A percentile compares a stretch with the other conserved stretches of the same genome.
Evolutionary conservation across 2,329 filamentous ascomycete genomes (phyloP).

Genomic region (Ascochyta viciae-villosae): DNA sequence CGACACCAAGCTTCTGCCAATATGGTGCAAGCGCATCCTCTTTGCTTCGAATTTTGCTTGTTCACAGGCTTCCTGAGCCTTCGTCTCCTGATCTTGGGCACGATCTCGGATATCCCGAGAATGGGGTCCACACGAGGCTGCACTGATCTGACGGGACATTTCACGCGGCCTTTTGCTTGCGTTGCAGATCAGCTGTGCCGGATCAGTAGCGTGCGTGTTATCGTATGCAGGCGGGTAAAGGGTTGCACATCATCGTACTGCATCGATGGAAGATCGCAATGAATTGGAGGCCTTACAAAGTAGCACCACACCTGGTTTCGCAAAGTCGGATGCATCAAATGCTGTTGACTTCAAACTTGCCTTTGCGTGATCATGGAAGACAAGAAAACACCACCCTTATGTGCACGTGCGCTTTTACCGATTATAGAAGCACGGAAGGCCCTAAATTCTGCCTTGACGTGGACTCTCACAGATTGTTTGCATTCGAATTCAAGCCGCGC

Average conservation of each 20-base stretch:
- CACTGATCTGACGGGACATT: slow-evolving; percentile 10
- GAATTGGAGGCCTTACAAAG: not conserved
- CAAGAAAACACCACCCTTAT: not conserved
- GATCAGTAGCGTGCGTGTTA: slow-evolving; percentile 1
- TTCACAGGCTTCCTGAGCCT: not conserved
- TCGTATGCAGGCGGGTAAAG: not conserved
- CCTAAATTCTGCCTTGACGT: not conserved
- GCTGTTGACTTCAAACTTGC: not conserved
- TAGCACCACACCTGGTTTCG: not conserved
- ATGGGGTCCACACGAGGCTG: slow-evolving; percentile 2
- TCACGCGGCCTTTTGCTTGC: not conserved
- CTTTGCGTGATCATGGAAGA: not conserved
- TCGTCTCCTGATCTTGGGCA: slow-evolving; percentile 7
- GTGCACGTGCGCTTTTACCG: not conserved
- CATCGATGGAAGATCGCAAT: not conserved
- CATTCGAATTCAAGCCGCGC: not conserved
- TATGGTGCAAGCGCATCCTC: slow-evolving; percentile 5
- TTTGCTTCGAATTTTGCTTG: slow-evolving; percentile 14
- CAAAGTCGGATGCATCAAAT: not conserved
- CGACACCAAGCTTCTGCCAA: slow-evolving; percentile 31
- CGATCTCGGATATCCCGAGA: not conserved
- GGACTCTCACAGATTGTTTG: not conserved
- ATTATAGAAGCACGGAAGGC: not conserved
- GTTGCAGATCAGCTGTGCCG: slow-evolving; percentile 6
- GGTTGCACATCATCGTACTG: not conserved